phyloP scores from a whole-genome alignment of 331 rosid genomes.

The Rosa hybrid region DNA sequence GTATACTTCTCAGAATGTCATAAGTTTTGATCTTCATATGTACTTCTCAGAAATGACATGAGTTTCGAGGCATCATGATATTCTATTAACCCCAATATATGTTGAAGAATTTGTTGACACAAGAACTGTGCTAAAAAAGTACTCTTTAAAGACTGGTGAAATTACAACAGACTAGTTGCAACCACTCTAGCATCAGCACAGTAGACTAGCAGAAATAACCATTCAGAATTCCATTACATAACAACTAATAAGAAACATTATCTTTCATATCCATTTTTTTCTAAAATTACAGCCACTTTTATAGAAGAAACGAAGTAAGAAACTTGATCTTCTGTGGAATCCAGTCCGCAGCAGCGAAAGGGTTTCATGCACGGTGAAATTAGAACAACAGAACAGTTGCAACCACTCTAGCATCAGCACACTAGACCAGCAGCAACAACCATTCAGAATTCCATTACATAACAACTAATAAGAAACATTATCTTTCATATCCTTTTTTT shows the following conservation, averaged over 20 bases:
- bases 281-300: not conserved
- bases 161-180: not conserved
- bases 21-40: conserved; percentile 3
- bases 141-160: not conserved
- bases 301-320: not conserved
- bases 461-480: conserved; percentile 13
- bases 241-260: conserved; percentile 14
- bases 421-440: not conserved
- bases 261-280: conserved; percentile 6
- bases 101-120: not conserved
- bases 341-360: not conserved
- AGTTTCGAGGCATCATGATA: not conserved
- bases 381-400: not conserved
- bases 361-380: not conserved
- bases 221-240: not conserved
- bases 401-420: not conserved
- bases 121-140: not conserved
- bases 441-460: not conserved
- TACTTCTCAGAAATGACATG: not conserved
- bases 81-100: not conserved
- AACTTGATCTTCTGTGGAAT: not conserved
- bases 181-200: not conserved
- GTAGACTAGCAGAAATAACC: not conserved
- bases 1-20: conserved; percentile 12
- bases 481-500: not conserved